phyloP scores from a whole-genome alignment of 2,329 filamentous ascomycete genomes.

The Trichophyton verrucosum region DNA sequence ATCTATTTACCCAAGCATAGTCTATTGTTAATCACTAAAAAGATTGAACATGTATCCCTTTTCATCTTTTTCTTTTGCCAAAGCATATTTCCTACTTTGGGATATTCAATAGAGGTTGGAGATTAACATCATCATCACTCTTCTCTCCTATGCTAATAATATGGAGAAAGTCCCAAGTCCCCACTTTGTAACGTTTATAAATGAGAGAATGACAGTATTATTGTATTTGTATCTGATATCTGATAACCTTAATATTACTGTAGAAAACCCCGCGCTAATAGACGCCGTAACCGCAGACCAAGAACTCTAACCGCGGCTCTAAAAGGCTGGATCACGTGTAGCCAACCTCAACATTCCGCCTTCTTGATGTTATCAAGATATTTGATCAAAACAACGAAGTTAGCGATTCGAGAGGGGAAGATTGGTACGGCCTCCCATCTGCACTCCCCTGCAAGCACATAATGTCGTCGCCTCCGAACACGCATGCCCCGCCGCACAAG shows the following conservation, averaged over 20 bases:
- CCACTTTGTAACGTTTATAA: too few relatives aligned
- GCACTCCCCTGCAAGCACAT: constrained; percentile 6
- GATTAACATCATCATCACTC: neutral
- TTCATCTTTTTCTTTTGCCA: neutral
- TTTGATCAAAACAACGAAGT: too few relatives aligned
- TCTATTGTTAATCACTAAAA: neutral
- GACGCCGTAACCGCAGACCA: too few relatives aligned
- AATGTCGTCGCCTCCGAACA: constrained; percentile 6
- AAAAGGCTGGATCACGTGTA: too few relatives aligned
- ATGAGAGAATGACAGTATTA: too few relatives aligned
- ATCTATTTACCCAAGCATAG: neutral
- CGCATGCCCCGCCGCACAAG: constrained; percentile 21
- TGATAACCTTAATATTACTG: too few relatives aligned
- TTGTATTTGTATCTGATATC: too few relatives aligned
- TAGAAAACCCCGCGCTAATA: too few relatives aligned
- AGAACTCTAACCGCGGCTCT: too few relatives aligned
- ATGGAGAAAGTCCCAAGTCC: neutral
- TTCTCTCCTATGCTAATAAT: neutral
- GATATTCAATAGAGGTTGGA: neutral
- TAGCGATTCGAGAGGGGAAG: too few relatives aligned
- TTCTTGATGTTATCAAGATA: too few relatives aligned
- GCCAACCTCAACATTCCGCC: too few relatives aligned
- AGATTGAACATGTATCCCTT: neutral
- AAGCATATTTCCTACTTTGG: neutral
- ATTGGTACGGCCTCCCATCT: constrained; percentile 7